A percentile compares a stretch with the other conserved stretches of the same genome.
These are phyloP conservation scores for Cicer pinnatifidum DNA, from an alignment of 306 rosid genomes.

Conservation along the genomic window DNA sequence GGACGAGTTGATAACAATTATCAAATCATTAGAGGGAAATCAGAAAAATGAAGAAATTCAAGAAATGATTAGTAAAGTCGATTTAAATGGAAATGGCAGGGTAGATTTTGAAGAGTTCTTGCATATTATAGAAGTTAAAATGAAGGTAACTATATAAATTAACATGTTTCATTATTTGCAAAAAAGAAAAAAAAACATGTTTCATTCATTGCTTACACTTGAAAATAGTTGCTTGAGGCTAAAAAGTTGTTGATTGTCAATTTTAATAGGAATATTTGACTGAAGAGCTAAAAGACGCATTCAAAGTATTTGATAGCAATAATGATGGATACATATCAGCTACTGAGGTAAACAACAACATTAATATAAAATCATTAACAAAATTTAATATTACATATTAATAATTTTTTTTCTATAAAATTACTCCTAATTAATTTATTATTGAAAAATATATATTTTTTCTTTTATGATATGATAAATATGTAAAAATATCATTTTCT, in stretches of 20 bases:
- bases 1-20: slow-evolving; percentile 72
- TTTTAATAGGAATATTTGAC: slow-evolving; percentile 48
- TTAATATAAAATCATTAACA: too few species aligned
- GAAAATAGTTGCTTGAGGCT: not conserved
- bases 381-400: too few species aligned
- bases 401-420: too few species aligned
- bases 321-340: slow-evolving; percentile 86
- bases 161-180: not conserved
- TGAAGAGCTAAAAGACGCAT: slow-evolving; percentile 83
- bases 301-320: slow-evolving; percentile 82
- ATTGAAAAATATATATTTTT: too few species aligned
- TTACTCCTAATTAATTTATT: too few species aligned
- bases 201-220: not conserved
- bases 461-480: too few species aligned
- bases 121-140: slow-evolving; percentile 69
- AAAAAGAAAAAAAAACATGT: not conserved
- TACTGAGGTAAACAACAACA: slow-evolving; percentile 56
- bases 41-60: slow-evolving; percentile 73
- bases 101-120: slow-evolving; percentile 80
- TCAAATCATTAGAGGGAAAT: slow-evolving; percentile 78
- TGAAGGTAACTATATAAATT: slow-evolving; percentile 59
- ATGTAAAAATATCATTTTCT: too few species aligned
- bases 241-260: not conserved
- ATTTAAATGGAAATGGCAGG: slow-evolving; percentile 71
- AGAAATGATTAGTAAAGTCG: slow-evolving; percentile 72